phyloP scores from a whole-genome alignment of 352 stramenopile species.

The Phytophthora pisi region DNA sequence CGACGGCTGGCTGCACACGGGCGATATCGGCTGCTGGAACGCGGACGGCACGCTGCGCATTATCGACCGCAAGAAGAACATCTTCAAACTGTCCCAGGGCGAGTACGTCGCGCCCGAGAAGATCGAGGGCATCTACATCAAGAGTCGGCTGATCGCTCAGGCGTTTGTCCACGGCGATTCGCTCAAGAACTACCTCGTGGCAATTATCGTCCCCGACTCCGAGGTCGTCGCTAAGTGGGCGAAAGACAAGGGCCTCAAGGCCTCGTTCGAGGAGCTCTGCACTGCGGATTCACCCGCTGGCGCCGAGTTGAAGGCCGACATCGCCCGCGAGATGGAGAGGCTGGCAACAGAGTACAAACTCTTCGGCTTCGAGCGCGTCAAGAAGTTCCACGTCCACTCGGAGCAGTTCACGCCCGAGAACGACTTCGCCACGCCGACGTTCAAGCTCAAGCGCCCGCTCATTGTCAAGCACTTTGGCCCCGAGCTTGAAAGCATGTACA shows the following conservation, averaged over 20 bases:
- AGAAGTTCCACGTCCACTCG: conserved; percentile 84
- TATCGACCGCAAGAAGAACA: conserved; percentile 92
- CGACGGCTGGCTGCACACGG: conserved; percentile 96
- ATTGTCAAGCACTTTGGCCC: conserved; percentile 86
- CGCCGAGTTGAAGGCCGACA: conserved; percentile 46
- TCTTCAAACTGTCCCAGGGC: conserved; percentile 93
- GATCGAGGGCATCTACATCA: conserved; percentile 95
- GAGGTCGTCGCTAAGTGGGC: conserved; percentile 86
- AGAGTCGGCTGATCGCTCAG: conserved; percentile 90
- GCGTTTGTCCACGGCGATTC: conserved; percentile 96
- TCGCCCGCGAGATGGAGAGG: conserved; percentile 80
- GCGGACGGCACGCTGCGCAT: conserved; percentile 89
- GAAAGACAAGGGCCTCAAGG: conserved; percentile 41
- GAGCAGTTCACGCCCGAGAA: conserved; percentile 91
- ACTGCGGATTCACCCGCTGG: background rate
- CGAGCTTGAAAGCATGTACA: conserved; percentile 88
- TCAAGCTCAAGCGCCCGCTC: conserved; percentile 95
- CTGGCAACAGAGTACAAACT: conserved; percentile 68
- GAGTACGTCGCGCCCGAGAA: conserved; percentile 97
- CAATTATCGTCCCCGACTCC: conserved; percentile 93
- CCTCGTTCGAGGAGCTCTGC: conserved; percentile 28
- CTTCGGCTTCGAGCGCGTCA: conserved; percentile 92
- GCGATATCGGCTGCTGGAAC: conserved; percentile 96
- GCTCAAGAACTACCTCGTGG: conserved; percentile 92
- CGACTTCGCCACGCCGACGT: conserved; percentile 93